These are phyloP conservation scores for Comarum palustre DNA, from an alignment of 306 rosid genomes.

Conservation along the genomic window DNA sequence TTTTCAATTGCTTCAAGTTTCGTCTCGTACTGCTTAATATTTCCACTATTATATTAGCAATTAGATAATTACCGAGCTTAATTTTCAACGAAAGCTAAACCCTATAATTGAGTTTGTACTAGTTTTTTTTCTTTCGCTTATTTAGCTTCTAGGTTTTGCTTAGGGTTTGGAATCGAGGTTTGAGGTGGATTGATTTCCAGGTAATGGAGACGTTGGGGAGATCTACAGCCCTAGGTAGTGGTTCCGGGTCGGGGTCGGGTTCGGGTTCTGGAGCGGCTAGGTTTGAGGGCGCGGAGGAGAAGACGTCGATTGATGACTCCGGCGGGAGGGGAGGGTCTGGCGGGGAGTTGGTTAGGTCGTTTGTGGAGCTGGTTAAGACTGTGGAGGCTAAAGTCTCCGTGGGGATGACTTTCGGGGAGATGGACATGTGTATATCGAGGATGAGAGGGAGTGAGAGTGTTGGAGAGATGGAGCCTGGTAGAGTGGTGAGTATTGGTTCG, in stretches of 20 bases:
- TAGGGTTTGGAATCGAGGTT: slow-evolving; percentile 9
- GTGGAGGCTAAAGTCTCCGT: slow-evolving; percentile 28
- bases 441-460: slow-evolving; percentile 25
- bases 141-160: slow-evolving; percentile 13
- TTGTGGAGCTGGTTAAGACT: slow-evolving; percentile 32
- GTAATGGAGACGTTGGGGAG: slow-evolving; percentile 55
- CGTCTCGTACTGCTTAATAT: slow-evolving; percentile 21
- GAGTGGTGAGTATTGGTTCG: slow-evolving; percentile 2
- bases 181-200: slow-evolving; percentile 36
- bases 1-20: not conserved
- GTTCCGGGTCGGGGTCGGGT: slow-evolving; percentile 18
- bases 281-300: slow-evolving; percentile 32
- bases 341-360: slow-evolving; percentile 19
- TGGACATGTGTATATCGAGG: slow-evolving; percentile 39
- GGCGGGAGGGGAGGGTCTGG: slow-evolving; percentile 22
- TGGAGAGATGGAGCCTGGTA: slow-evolving; percentile 27
- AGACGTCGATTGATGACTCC: slow-evolving; percentile 18
- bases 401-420: slow-evolving; percentile 17
- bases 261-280: slow-evolving; percentile 27
- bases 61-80: slow-evolving; percentile 11
- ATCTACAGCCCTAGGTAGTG: slow-evolving; percentile 27
- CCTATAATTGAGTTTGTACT: slow-evolving; percentile 32
- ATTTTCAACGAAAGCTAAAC: slow-evolving; percentile 24
- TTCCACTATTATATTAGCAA: slow-evolving; percentile 14
- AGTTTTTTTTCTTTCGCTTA: not conserved